Evolutionary conservation across 306 rosid genomes (phyloP), one percentile per base, ranked within the genome.

Genomic region (Gastrolobium bilobum): DNA sequence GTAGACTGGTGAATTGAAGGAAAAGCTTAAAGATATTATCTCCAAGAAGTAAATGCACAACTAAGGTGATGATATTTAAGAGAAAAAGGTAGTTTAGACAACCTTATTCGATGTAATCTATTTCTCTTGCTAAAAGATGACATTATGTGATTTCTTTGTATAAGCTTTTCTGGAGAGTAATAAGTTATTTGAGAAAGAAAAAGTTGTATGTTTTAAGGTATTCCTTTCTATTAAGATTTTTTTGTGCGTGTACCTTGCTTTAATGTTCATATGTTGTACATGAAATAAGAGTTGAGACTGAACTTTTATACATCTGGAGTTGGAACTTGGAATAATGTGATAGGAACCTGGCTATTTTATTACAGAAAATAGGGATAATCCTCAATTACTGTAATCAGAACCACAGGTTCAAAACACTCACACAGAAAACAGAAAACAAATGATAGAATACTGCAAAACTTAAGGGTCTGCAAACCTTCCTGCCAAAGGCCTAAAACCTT

Each of bases 1-100:
- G 84, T 69, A 92, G 99, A 82, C 34, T 6, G 99, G 97, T 38
- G 86, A 82, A 34, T 69, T 86, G 78, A 79, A 70, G 82, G 82
- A 82, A 69, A 86, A 79, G 81, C 89, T 86, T 57, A 57, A 82
- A 71, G 89, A 75, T 64, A 10, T 79, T 48, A 50, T 76, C 15
- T 48, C 86, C 62, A 70, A 82, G 84, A 73, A 79, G 79, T 73
- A 70, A 57, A 80, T 46, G 58, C 10, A 68, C 33, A 31, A 64
- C 47, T 14, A 35, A 56, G 71, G 30, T 35, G 73, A 78, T 46
- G 79, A 42, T 14, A 31, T 44, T 75, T 53, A 10, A 69, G 77
- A 67, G 61, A 68, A 60, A n/a, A 69, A 64, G 38, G 76, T 70
- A 68, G 79, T 56, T 78, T 78, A 75, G 75, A 37, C 29, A 26